Conservation (phyloP, 345 rosid species). For the Turnera subulata region DNA sequence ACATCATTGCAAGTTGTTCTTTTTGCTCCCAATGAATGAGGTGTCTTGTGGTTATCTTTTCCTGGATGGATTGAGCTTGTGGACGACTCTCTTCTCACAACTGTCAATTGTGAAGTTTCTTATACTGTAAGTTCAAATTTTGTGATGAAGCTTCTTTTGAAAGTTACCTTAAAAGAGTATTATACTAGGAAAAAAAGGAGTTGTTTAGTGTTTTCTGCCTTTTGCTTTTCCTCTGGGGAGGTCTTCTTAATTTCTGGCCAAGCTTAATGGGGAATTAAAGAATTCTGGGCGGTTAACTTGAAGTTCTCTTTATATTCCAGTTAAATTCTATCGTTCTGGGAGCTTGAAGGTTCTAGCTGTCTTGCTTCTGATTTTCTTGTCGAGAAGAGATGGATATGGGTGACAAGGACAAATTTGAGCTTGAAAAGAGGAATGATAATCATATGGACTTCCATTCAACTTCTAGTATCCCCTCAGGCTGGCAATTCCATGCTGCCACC, state of each 20-base stretch:
- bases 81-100: slow-evolving; percentile 8
- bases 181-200: not conserved
- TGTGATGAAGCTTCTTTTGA: slow-evolving; percentile 16
- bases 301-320: slow-evolving; percentile 15
- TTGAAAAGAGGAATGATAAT: slow-evolving; percentile 49
- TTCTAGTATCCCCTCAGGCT: slow-evolving; percentile 41
- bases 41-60: not conserved
- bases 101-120: slow-evolving; percentile 14
- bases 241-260: slow-evolving; percentile 20
- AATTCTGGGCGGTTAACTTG: slow-evolving; percentile 21
- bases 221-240: slow-evolving; percentile 8
- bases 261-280: slow-evolving; percentile 21
- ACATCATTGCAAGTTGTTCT: slow-evolving; percentile 17
- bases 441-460: slow-evolving; percentile 41
- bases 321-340: slow-evolving; percentile 11
- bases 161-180: slow-evolving; percentile 2
- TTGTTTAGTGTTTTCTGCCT: not conserved
- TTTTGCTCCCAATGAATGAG: slow-evolving; percentile 5
- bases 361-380: slow-evolving; percentile 17
- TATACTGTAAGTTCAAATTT: slow-evolving; percentile 15
- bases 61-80: slow-evolving; percentile 20
- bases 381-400: slow-evolving; percentile 50
- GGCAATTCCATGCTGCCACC: slow-evolving; percentile 53
- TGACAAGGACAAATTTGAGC: slow-evolving; percentile 57
- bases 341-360: slow-evolving; percentile 3